Percentiles rank a stretch among this genome's conserved stretches.
Evolutionary conservation across 2,329 filamentous ascomycete species (phyloP).

Genomic region (Diaporthe batatas): DNA sequence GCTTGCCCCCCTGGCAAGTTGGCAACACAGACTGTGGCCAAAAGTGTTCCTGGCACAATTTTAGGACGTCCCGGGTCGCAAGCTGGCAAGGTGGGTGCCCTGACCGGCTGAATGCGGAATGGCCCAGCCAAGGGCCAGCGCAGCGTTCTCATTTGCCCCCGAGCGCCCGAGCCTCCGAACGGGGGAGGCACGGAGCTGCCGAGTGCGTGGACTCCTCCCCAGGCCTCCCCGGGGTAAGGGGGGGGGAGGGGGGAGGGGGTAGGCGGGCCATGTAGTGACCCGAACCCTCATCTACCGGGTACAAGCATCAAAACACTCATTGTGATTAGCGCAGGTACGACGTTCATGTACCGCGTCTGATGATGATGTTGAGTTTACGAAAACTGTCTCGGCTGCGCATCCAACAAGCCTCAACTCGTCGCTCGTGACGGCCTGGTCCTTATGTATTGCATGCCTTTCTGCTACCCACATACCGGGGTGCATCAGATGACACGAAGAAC

Average conservation of each 20-base stretch:
- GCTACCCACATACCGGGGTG: not conserved
- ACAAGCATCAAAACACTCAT: not conserved
- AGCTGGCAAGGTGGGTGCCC: not conserved
- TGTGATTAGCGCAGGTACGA: not conserved
- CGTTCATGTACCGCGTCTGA: not conserved
- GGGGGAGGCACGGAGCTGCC: slow-evolving; percentile 29
- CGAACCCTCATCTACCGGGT: not conserved
- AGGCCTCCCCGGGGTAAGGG: not conserved
- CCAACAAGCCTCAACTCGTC: not conserved
- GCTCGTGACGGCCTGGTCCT: not conserved
- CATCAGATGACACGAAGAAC: not conserved
- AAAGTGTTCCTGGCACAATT: not conserved
- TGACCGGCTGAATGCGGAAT: slow-evolving; percentile 8
- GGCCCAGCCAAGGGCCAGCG: not conserved
- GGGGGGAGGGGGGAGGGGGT: too few species aligned
- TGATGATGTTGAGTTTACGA: not conserved
- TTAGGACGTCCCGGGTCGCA: not conserved
- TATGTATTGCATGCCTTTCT: not conserved
- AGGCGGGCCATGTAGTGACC: not conserved
- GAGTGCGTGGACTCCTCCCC: not conserved
- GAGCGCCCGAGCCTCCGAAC: slow-evolving; percentile 11
- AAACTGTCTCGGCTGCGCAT: not conserved
- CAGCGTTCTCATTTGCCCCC: not conserved
- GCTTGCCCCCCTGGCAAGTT: slow-evolving; percentile 2
- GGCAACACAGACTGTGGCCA: slow-evolving; percentile 17